A percentile compares a stretch with the other conserved stretches of the same genome.
Conservation (phyloP, 2,329 filamentous ascomycete species). For the Fusarium veterinarium region DNA sequence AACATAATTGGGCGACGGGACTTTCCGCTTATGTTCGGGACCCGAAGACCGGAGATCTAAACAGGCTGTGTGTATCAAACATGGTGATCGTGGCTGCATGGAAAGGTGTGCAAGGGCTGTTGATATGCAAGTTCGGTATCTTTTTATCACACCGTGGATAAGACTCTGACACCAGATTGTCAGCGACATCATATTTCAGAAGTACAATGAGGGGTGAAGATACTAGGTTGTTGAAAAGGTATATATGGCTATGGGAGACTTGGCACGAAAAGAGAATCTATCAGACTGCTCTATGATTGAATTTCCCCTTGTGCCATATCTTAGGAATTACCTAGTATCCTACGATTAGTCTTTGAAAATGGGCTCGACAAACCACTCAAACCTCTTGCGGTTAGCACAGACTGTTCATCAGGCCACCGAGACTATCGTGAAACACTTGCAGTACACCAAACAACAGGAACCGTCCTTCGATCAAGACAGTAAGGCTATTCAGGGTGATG, state of each 20-base stretch:
- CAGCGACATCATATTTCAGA: neutral
- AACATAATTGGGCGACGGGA: neutral
- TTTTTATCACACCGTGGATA: neutral
- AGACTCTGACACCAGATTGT: neutral
- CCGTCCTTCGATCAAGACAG: neutral
- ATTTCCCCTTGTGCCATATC: no score
- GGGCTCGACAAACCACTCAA: neutral
- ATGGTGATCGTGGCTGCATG: neutral
- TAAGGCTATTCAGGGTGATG: neutral
- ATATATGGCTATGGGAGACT: neutral
- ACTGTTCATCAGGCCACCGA: neutral
- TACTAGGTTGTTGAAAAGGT: accelerated
- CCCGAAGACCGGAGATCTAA: neutral
- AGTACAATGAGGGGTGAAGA: no score
- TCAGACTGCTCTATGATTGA: no score
- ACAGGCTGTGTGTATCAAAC: neutral
- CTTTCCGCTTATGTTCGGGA: neutral
- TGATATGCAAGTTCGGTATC: neutral
- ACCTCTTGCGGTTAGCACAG: neutral
- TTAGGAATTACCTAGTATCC: accelerated
- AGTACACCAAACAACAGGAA: neutral
- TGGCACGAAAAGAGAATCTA: neutral
- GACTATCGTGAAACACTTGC: neutral
- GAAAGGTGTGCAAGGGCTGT: accelerated
- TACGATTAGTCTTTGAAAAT: neutral